A percentile compares a stretch with the other conserved stretches of the same genome.
Evolutionary conservation across 768 basidiomycete genomes (phyloP).

Genomic region (Rhodotorula kratochvilovae): DNA sequence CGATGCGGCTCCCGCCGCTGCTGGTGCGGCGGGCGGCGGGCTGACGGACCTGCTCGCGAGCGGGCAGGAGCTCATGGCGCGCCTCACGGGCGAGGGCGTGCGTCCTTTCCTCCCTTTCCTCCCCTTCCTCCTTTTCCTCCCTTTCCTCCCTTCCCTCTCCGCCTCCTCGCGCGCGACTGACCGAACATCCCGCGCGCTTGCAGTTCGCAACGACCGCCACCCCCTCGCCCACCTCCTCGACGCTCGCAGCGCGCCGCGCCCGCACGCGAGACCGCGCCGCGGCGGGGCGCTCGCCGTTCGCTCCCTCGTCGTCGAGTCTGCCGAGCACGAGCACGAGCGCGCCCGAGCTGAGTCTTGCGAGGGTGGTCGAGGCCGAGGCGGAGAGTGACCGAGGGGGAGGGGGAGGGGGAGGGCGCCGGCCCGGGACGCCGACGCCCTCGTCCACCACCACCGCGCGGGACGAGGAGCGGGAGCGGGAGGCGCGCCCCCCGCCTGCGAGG

Average conservation of each 20-base stretch:
- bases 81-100: slow-evolving; percentile 30
- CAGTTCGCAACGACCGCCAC: background rate
- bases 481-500: no score
- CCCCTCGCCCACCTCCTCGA: background rate
- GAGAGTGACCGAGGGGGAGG: background rate
- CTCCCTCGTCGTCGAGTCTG: no score
- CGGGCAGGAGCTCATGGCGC: slow-evolving; percentile 25
- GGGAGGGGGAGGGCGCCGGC: no score
- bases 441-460: background rate
- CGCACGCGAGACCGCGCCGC: background rate
- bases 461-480: no score
- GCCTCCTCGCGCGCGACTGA: no score
- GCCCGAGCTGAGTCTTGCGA: no score
- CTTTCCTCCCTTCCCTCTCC: no score
- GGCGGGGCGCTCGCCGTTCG: background rate
- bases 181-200: background rate
- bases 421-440: no score
- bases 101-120: background rate
- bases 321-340: no score
- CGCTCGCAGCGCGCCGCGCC: background rate
- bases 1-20: background rate
- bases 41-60: slow-evolving; percentile 28
- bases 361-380: background rate
- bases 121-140: background rate
- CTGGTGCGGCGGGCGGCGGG: background rate